These are phyloP conservation scores for Lophium mytilinum DNA, from an alignment of 495 filamentous ascomycete species.

Conservation along the genomic window DNA sequence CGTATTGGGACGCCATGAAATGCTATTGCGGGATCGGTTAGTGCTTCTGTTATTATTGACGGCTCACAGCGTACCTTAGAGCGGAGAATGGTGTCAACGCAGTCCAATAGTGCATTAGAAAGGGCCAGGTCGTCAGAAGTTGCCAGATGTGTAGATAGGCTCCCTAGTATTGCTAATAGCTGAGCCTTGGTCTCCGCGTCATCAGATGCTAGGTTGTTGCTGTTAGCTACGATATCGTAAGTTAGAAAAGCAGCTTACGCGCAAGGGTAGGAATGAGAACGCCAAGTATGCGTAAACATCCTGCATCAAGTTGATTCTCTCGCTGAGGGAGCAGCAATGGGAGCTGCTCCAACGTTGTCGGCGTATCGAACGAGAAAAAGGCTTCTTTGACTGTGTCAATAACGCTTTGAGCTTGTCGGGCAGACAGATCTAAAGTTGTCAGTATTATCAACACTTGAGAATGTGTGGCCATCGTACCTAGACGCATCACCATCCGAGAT, in stretches of 20 bases:
- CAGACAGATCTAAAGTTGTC: constrained; percentile 2
- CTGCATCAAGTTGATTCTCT: not conserved
- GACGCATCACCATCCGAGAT: not conserved
- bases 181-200: constrained; percentile 13
- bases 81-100: constrained; percentile 14
- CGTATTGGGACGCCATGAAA: constrained; percentile 10
- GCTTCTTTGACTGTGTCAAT: constrained; percentile 1
- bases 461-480: constrained; percentile 2
- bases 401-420: not conserved
- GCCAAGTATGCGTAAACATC: constrained; percentile 3
- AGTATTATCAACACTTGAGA: not conserved
- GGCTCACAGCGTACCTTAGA: constrained; percentile 3
- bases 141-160: constrained; percentile 1
- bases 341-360: constrained; percentile 4
- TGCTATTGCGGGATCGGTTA: not conserved
- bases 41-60: not conserved
- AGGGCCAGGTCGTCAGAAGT: not conserved
- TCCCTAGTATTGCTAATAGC: constrained; percentile 9
- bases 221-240: too few species aligned
- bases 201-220: not conserved
- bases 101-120: constrained; percentile 15
- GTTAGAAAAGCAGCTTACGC: not conserved
- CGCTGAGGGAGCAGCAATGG: not conserved
- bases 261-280: constrained; percentile 4
- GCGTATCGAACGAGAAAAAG: not conserved